These are phyloP conservation scores for Hevea brasiliensis DNA, from an alignment of 345 rosid genomes.

Conservation along the genomic window DNA sequence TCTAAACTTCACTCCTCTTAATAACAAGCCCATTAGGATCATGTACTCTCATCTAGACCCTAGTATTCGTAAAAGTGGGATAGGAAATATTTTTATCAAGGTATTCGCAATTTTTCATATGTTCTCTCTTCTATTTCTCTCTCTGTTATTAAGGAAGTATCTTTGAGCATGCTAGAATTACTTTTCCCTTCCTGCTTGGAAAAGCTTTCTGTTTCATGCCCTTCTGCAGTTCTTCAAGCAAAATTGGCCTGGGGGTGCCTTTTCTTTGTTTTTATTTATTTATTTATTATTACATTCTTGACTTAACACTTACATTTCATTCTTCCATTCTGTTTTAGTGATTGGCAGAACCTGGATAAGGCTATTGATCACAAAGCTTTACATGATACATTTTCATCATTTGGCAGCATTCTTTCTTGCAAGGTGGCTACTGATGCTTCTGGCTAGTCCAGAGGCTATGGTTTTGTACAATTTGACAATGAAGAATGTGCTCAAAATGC, in stretches of 20 bases:
- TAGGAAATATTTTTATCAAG: not conserved
- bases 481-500: not conserved
- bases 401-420: not conserved
- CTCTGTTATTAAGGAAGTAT: not conserved
- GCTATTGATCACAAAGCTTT: not conserved
- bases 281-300: not conserved
- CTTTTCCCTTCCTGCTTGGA: not conserved
- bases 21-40: not conserved
- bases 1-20: not conserved
- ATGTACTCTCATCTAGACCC: not conserved
- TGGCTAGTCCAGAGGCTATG: not conserved
- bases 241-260: no score
- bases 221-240: no score
- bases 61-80: not conserved
- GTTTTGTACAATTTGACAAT: constrained; percentile 1
- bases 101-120: not conserved
- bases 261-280: no score
- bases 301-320: not conserved
- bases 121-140: no score
- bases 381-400: not conserved
- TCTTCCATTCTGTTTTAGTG: not conserved
- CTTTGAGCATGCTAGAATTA: not conserved
- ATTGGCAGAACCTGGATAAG: constrained; percentile 1
- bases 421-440: not conserved
- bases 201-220: not conserved